phyloP scores from a whole-genome alignment of 805 yeast genomes.

The Pichia insulana region DNA sequence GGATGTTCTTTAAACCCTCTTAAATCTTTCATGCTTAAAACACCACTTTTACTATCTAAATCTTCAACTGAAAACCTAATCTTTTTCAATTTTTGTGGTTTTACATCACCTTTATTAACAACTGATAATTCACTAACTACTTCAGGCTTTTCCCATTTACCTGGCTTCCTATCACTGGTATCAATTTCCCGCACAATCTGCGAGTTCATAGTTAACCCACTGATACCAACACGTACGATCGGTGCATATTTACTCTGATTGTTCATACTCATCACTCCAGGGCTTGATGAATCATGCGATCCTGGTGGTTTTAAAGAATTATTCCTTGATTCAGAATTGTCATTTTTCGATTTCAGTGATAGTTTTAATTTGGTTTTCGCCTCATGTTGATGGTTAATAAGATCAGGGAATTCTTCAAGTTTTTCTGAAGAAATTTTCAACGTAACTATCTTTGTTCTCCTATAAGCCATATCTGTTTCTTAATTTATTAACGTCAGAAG shows the following conservation, averaged over 20 bases:
- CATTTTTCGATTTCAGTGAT: constrained; percentile 4
- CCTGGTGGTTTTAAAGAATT: background rate
- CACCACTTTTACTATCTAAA: constrained; percentile 13
- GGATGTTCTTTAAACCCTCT: constrained; percentile 8
- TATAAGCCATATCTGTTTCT: constrained; percentile 5
- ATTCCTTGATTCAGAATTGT: background rate
- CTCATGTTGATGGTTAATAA: constrained; percentile 9
- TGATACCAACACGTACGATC: constrained; percentile 14
- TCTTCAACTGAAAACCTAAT: constrained; percentile 1
- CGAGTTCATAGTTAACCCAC: constrained; percentile 22
- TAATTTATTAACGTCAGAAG: background rate
- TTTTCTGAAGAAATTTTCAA: constrained; percentile 10
- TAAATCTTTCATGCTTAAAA: constrained; percentile 7
- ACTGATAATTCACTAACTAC: constrained; percentile 11
- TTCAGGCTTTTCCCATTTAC: constrained; percentile 8
- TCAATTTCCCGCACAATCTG: constrained; percentile 22
- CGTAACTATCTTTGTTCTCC: constrained; percentile 11
- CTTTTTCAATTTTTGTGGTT: constrained; percentile 5
- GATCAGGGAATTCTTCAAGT: constrained; percentile 14
- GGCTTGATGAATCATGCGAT: background rate
- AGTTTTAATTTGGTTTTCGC: constrained; percentile 9
- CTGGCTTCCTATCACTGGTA: constrained; percentile 9
- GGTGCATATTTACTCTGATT: constrained; percentile 4
- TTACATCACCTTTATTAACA: constrained; percentile 9
- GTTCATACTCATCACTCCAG: background rate